Evolutionary conservation across 139 green algal species (phyloP), one percentile per base, ranked within the genome.

Genomic region (Chlorella sp.): DNA sequence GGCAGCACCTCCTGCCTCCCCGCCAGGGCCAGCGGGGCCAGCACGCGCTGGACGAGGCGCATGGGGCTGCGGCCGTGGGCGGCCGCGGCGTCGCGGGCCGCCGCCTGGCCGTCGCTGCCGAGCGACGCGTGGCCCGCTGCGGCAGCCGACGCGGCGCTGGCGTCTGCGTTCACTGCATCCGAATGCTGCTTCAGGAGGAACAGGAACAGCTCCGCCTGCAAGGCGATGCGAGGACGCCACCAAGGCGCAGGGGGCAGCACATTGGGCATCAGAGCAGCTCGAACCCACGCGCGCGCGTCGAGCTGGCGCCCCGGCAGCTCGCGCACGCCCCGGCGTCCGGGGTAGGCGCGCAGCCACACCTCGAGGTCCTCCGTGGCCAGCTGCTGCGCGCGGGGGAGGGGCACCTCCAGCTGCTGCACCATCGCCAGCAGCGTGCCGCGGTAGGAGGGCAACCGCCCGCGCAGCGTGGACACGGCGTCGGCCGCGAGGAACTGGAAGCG

Each of bases 141-240:
- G 2, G 77, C 78, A 33, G 80, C 67, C 31, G 86, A 71, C 43
- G 53, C 48, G 9, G 53, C 48, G 27, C 29, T 14, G 4, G 60
- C 72, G 25, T 73, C 75, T 60, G 73, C 75, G 2, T 72, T 69
- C 41, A 84, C 63, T 27, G 46, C 69, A 3, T 77, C 69, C 1
- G 46, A 35, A 48, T 91, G 80, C 21, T 87, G 67, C 25, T 88
- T 36, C 50, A 97, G 71, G 19, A 96, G 46, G 77, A 94, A 84
- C 71, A 97, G 76, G 73, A 96, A 95, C 12, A 97, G 86, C 73
- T 97, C 93, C 1, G 88, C 82, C 67, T 97, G 93, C 40, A 97
- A 78, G n/a, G n/a, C n/a, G n/a, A n/a, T n/a, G n/a, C n/a, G n/a
- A n/a, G n/a, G n/a, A n/a, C n/a, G n/a, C n/a, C n/a, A n/a, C n/a